Conservation (phyloP, 2,329 filamentous ascomycete genomes). For the Hansfordia pulvinata region DNA sequence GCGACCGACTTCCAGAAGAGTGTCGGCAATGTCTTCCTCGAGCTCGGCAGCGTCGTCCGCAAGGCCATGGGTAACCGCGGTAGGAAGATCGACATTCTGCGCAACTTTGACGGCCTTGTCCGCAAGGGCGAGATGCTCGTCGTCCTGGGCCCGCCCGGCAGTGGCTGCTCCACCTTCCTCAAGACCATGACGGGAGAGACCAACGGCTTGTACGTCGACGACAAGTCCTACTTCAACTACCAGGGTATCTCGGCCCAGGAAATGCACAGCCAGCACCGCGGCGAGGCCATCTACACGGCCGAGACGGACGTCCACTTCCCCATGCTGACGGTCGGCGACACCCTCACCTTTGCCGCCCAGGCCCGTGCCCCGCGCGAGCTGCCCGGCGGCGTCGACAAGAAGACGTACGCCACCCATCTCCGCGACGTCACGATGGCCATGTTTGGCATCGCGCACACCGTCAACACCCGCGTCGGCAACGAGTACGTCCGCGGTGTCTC, state of each 20-base stretch:
- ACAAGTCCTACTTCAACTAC: slow-evolving; percentile 66
- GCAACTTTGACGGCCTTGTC: slow-evolving; percentile 54
- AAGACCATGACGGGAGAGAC: slow-evolving; percentile 78
- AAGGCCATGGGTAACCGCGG: slow-evolving; percentile 37
- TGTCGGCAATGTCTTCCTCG: slow-evolving; percentile 47
- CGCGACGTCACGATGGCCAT: slow-evolving; percentile 64
- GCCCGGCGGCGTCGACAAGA: slow-evolving; percentile 40
- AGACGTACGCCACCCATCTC: slow-evolving; percentile 45
- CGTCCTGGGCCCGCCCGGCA: slow-evolving; percentile 57
- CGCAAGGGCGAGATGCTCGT: slow-evolving; percentile 63
- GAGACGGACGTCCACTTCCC: slow-evolving; percentile 77
- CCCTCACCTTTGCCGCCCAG: slow-evolving; percentile 62
- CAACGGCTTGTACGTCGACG: slow-evolving; percentile 62
- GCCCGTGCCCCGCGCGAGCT: slow-evolving; percentile 51
- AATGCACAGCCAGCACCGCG: slow-evolving; percentile 67
- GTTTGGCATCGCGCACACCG: slow-evolving; percentile 60
- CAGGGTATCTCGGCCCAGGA: slow-evolving; percentile 59
- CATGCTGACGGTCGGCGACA: slow-evolving; percentile 64
- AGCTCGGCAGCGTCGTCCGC: slow-evolving; percentile 26
- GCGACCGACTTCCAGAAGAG: slow-evolving; percentile 60
- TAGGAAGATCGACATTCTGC: slow-evolving; percentile 53
- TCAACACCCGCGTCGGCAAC: slow-evolving; percentile 62
- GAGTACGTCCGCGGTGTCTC: slow-evolving; percentile 64
- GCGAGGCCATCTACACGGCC: slow-evolving; percentile 77
- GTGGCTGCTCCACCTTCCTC: slow-evolving; percentile 73